A percentile compares a stretch with the other conserved stretches of the same genome.
Evolutionary conservation across 2,329 filamentous ascomycete species (phyloP).

Genomic region (Coniella vitis): DNA sequence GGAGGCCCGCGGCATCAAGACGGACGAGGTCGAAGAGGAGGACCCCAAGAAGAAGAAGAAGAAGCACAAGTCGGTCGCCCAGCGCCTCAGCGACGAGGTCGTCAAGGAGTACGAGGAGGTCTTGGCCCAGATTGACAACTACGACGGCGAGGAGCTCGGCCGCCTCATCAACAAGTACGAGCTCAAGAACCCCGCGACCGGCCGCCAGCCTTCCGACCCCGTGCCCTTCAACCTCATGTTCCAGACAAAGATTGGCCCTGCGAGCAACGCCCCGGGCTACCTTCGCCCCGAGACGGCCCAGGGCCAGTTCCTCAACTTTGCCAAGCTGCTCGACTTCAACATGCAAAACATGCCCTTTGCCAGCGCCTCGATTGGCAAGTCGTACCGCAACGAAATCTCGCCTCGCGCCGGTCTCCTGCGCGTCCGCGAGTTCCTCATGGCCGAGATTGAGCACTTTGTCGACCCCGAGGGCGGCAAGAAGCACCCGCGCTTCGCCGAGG

Average conservation of each 20-base stretch:
- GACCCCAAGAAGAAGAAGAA: conserved; percentile 75
- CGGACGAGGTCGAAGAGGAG: conserved; percentile 69
- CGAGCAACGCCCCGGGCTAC: conserved; percentile 78
- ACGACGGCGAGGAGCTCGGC: conserved; percentile 77
- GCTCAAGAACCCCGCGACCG: conserved; percentile 80
- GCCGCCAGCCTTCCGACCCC: conserved; percentile 68
- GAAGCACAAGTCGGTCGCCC: conserved; percentile 64
- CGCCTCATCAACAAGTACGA: conserved; percentile 85
- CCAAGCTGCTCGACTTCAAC: conserved; percentile 94
- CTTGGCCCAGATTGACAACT: conserved; percentile 93
- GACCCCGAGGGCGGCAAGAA: conserved; percentile 94
- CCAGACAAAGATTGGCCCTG: conserved; percentile 88
- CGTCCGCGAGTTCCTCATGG: conserved; percentile 97
- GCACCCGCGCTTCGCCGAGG: conserved; percentile 78
- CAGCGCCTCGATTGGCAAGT: conserved; percentile 94
- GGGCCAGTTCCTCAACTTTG: conserved; percentile 96
- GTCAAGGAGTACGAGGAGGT: conserved; percentile 87
- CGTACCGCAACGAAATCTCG: conserved; percentile 96
- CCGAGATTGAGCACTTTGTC: conserved; percentile 97
- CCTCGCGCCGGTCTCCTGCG: conserved; percentile 84
- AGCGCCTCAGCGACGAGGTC: conserved; percentile 81
- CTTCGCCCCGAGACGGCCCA: conserved; percentile 93
- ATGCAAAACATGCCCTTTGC: conserved; percentile 94
- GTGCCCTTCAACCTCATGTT: conserved; percentile 99
- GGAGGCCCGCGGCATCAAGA: conserved; percentile 73